These are phyloP conservation scores for Tricholoma bakamatsutake DNA, from an alignment of 768 basidiomycete species.

Conservation along the genomic window DNA sequence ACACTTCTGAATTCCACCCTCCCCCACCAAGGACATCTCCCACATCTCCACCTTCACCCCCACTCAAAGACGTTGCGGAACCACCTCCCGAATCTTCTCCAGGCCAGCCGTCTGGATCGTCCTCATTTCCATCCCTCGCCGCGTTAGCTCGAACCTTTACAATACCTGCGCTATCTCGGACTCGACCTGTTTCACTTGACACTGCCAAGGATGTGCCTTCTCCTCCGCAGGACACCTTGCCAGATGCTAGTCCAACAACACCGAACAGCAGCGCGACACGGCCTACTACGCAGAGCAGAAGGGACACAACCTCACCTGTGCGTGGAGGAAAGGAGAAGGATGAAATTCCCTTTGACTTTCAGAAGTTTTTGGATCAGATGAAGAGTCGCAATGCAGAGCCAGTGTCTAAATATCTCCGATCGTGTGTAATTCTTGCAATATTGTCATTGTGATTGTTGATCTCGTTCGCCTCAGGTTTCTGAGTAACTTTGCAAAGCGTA, in stretches of 20 bases:
- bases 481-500: conserved; percentile 87
- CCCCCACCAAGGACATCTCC: conserved; percentile 37
- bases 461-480: conserved; percentile 57
- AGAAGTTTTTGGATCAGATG: conserved; percentile 93
- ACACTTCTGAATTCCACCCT: conserved; percentile 53
- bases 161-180: conserved; percentile 40
- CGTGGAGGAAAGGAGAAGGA: conserved; percentile 16
- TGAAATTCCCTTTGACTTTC: conserved; percentile 79
- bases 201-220: conserved; percentile 53
- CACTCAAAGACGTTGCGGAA: conserved; percentile 28
- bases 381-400: conserved; percentile 83
- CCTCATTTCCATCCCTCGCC: conserved; percentile 58
- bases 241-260: conserved; percentile 7
- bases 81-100: conserved; percentile 21
- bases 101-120: conserved; percentile 26
- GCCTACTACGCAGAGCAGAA: conserved; percentile 22
- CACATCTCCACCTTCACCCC: conserved; percentile 24
- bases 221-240: conserved; percentile 32
- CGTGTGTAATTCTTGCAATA: conserved; percentile 47
- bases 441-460: background rate
- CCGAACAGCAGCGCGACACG: conserved; percentile 17
- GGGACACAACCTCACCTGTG: conserved; percentile 24
- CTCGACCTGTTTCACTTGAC: conserved; percentile 59
- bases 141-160: conserved; percentile 63
- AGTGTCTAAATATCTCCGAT: conserved; percentile 91